These are phyloP conservation scores for Cercospora brassicicola DNA, from an alignment of 2,329 filamentous ascomycete genomes.

Conservation along the genomic window DNA sequence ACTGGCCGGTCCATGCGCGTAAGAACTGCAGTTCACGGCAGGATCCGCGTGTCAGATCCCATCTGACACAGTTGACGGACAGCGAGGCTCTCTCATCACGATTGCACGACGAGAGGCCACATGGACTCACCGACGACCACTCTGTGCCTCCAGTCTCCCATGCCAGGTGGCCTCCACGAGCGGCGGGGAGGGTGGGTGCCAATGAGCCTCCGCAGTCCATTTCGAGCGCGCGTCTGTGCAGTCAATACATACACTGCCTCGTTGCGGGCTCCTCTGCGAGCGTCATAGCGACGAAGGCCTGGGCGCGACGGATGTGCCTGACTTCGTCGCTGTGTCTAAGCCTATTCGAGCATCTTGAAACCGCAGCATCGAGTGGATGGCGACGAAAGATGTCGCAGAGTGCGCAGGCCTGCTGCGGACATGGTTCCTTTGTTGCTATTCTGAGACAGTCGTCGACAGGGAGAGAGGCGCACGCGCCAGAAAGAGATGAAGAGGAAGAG, in stretches of 20 bases:
- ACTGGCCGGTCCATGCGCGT: constrained; percentile 1
- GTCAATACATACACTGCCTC: constrained; percentile 5
- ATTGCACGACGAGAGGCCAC: not conserved
- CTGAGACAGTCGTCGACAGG: constrained; percentile 10
- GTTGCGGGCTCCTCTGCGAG: not conserved
- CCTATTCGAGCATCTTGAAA: constrained; percentile 15
- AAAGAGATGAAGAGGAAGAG: not conserved
- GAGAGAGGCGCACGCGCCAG: constrained; percentile 11
- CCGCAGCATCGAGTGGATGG: constrained; percentile 25
- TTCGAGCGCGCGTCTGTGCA: not conserved
- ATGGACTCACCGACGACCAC: not conserved
- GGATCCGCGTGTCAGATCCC: constrained; percentile 7
- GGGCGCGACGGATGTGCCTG: not conserved
- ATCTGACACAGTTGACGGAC: not conserved
- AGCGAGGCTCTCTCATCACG: not conserved
- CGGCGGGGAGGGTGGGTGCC: not conserved
- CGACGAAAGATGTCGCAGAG: constrained; percentile 5
- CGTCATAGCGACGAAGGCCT: not conserved
- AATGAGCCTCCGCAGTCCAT: not conserved
- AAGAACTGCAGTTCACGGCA: constrained; percentile 12
- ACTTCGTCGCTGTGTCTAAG: constrained; percentile 10
- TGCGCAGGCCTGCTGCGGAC: constrained; percentile 15
- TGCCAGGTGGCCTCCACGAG: not conserved
- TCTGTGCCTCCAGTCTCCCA: not conserved
- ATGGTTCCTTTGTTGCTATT: constrained; percentile 20